Conservation (phyloP, 495 filamentous ascomycete species). For the Podospora bellae-mahoneyi region DNA sequence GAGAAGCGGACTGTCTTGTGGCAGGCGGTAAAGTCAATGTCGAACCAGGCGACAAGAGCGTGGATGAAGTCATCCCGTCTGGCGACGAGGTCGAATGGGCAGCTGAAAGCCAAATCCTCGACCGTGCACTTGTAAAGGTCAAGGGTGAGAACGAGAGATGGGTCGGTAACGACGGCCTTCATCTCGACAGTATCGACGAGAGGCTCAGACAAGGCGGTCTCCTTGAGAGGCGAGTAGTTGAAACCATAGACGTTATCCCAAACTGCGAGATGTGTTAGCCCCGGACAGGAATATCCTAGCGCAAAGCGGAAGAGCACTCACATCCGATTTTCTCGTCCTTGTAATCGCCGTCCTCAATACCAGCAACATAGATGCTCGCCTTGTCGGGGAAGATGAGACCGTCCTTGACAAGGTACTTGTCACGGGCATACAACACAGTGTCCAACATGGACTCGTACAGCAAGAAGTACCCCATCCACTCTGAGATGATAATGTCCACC, state of each 20-base stretch:
- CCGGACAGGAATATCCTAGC: not conserved
- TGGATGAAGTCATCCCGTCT: slow-evolving; percentile 89
- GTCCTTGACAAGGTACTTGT: slow-evolving; percentile 70
- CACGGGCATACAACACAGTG: slow-evolving; percentile 83
- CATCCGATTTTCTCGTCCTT: slow-evolving; percentile 68
- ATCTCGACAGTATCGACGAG: slow-evolving; percentile 69
- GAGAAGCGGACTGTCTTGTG: slow-evolving; percentile 82
- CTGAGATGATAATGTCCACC: slow-evolving; percentile 93
- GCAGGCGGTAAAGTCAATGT: slow-evolving; percentile 95
- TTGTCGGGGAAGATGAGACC: slow-evolving; percentile 91
- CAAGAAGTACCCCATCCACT: slow-evolving; percentile 97
- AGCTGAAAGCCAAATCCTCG: slow-evolving; percentile 63
- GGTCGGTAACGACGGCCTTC: slow-evolving; percentile 74
- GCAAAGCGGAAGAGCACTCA: slow-evolving; percentile 30
- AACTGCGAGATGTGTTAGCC: slow-evolving; percentile 45
- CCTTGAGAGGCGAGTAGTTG: slow-evolving; percentile 67
- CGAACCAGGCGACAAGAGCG: slow-evolving; percentile 96
- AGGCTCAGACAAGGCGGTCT: slow-evolving; percentile 67
- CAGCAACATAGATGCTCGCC: slow-evolving; percentile 80
- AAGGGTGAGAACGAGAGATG: slow-evolving; percentile 61
- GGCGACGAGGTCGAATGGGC: slow-evolving; percentile 62
- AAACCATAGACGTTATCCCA: slow-evolving; percentile 85
- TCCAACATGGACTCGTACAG: slow-evolving; percentile 95
- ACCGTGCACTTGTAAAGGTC: slow-evolving; percentile 67
- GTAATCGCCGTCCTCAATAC: slow-evolving; percentile 82